Percentiles rank a stretch among this genome's conserved stretches.
These are phyloP conservation scores for Tephrocybe rancida DNA, from an alignment of 768 basidiomycete species.

Conservation along the genomic window DNA sequence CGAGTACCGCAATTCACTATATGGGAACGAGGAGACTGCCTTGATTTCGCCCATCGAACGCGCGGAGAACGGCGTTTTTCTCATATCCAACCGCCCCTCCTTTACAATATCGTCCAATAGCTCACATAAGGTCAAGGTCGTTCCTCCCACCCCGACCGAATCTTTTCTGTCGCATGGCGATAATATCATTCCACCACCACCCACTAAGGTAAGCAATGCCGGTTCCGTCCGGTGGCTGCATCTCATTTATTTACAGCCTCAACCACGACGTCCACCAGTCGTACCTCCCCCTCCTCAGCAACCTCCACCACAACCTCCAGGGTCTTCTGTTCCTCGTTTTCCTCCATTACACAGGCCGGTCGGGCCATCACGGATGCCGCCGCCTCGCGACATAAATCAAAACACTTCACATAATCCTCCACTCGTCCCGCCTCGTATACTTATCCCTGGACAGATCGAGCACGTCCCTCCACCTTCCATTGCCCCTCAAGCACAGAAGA, in stretches of 20 bases:
- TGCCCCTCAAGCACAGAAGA: too few species aligned
- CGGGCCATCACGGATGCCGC: too few species aligned
- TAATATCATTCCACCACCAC: background rate
- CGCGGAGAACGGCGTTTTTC: constrained; percentile 16
- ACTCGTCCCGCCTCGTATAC: too few species aligned
- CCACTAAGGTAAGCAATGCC: background rate
- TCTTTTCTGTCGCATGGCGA: constrained; percentile 9
- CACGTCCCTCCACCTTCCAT: too few species aligned
- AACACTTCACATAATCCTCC: too few species aligned
- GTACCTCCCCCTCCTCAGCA: constrained; percentile 20
- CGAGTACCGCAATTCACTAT: background rate
- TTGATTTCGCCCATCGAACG: constrained; percentile 16
- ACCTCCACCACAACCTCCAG: constrained; percentile 18
- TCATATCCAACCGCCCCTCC: constrained; percentile 15
- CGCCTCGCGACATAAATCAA: too few species aligned
- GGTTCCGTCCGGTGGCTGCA: background rate
- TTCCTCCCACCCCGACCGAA: constrained; percentile 23
- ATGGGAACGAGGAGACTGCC: constrained; percentile 15
- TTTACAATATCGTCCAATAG: constrained; percentile 20
- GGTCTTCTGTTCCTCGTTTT: background rate
- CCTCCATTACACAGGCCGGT: background rate
- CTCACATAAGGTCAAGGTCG: constrained; percentile 16
- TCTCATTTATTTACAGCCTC: background rate
- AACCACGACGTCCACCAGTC: background rate
- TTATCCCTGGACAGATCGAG: too few species aligned